A percentile compares a stretch with the other conserved stretches of the same genome.
These are phyloP conservation scores for Schizochytrium sp. DNA, from an alignment of 108 stramenopile species.

Conservation along the genomic window DNA sequence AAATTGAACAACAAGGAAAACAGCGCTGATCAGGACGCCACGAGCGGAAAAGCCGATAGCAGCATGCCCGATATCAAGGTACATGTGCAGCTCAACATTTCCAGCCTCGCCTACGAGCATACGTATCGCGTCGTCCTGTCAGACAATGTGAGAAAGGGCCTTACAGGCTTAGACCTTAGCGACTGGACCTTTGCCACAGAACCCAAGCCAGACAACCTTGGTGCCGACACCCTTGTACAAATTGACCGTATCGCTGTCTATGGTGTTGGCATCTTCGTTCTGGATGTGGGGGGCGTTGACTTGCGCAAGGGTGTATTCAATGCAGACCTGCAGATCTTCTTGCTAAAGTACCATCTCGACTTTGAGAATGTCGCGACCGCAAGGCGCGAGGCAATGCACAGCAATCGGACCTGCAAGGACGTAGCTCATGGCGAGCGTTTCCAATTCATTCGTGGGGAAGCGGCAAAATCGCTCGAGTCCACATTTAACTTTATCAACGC, in stretches of 20 bases:
- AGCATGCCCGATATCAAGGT: no score
- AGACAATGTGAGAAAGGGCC: no score
- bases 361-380: not conserved
- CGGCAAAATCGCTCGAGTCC: not conserved
- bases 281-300: constrained; percentile 1
- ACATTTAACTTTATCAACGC: not conserved
- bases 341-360: not conserved
- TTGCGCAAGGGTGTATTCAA: not conserved
- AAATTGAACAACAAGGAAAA: no score
- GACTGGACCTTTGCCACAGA: not conserved
- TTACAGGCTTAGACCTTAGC: not conserved
- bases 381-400: not conserved
- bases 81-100: no score
- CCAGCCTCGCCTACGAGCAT: no score
- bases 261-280: not conserved
- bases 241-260: not conserved
- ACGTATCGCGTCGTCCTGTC: no score
- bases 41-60: no score
- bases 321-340: not conserved
- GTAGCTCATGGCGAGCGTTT: not conserved
- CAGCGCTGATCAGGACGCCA: no score
- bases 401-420: not conserved
- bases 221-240: not conserved
- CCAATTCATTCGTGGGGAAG: not conserved
- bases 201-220: not conserved